Conservation (phyloP, 2,329 filamentous ascomycete species). For the Alternaria atra region DNA sequence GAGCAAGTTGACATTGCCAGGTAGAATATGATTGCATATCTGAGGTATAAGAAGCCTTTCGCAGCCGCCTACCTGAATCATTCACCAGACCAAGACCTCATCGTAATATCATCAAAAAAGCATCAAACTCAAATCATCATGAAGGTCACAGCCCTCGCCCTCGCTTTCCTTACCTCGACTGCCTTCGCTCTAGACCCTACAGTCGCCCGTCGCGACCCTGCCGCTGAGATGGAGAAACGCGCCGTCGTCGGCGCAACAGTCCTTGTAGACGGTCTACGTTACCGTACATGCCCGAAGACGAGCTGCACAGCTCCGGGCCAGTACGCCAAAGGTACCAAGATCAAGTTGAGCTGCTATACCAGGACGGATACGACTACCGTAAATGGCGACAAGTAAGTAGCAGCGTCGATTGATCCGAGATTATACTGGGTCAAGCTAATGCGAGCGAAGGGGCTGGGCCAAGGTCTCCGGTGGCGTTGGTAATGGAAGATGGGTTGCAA, state of each 20-base stretch:
- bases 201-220: background rate
- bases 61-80: background rate
- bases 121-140: background rate
- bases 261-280: conserved; percentile 13
- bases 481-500: conserved; percentile 7
- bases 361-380: conserved; percentile 7
- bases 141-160: background rate
- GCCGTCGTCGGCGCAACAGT: conserved; percentile 8
- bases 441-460: conserved; percentile 5
- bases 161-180: background rate
- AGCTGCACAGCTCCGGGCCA: conserved; percentile 13
- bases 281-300: conserved; percentile 12
- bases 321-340: conserved; percentile 11
- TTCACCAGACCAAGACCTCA: background rate
- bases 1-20: background rate
- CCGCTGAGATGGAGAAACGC: background rate
- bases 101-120: background rate
- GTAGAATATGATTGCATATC: background rate
- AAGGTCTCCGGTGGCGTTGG: conserved; percentile 4
- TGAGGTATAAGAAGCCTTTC: background rate
- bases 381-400: conserved; percentile 12
- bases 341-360: conserved; percentile 12
- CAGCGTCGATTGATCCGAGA: background rate
- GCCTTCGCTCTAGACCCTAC: background rate
- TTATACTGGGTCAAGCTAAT: background rate